Evolutionary conservation across 176 grass and related monocot genomes (phyloP), one percentile per base, ranked within the genome.

Genomic region (Alloteropsis semialata): DNA sequence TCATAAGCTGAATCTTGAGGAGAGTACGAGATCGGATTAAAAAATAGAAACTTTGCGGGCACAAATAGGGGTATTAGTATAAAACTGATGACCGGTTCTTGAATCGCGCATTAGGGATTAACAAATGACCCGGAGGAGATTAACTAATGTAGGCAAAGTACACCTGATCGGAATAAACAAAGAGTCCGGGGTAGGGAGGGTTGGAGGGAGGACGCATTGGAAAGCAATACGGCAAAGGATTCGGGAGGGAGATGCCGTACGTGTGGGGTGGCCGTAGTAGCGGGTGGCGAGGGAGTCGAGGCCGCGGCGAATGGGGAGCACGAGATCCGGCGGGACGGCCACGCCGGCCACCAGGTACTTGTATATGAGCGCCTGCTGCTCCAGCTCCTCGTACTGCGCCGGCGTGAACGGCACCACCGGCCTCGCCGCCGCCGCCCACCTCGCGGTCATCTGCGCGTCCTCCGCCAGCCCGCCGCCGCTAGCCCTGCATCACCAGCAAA

Each of bases 331-430:
- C 51, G 94, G 94, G 43, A 97, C 88, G 81, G 92, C 85, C 49
- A 89, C 92, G 39, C 94, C 94, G 51, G 87, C 86, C 6, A 88
- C 84, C 45, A 97, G 82, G 84, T 97, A 86, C 94, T 97, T 94
- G 85, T 90, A 94, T 32, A 97, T 92, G 32, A 90, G 89, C 39
- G 85, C 92, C 84, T 97, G 94, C 55, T 90, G 87, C 87, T 92
- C 87, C 65, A 97, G 90, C 86, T 97, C 94, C 82, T 89, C 66
- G 87, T 82, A 90, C 86, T 97, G 94, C 73, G 90, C 86, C 81
- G 80, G 50, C 41, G 94, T 94, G 94, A 97, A 97, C 43, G 71
- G 72, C 65, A 77, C 53, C 85, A 97, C 94, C 43, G 71, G 72
- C 65, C 73, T 46, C 85, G 85, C 55, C 70, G 64, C 76, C 45